phyloP scores from a whole-genome alignment of 2,329 filamentous ascomycete genomes.

The Diaporthe citrichinensis region DNA sequence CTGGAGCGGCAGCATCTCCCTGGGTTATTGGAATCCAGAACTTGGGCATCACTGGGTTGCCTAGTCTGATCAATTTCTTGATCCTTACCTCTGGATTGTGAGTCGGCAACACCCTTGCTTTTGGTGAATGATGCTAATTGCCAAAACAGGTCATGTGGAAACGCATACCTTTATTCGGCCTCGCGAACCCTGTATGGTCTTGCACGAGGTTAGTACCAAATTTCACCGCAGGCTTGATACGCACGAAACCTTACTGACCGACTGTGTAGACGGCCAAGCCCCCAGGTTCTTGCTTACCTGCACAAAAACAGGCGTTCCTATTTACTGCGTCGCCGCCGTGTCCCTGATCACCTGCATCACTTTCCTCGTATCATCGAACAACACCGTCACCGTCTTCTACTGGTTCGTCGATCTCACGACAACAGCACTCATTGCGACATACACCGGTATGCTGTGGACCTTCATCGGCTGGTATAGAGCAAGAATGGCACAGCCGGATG shows the following conservation, averaged over 20 bases:
- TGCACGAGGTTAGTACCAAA: neutral
- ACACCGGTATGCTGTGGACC: constrained; percentile 58
- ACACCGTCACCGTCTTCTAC: constrained; percentile 50
- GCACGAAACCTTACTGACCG: neutral
- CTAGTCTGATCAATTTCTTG: constrained; percentile 77
- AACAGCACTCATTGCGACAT: constrained; percentile 56
- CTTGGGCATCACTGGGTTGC: constrained; percentile 72
- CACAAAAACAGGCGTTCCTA: constrained; percentile 58
- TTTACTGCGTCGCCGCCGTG: constrained; percentile 48
- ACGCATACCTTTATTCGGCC: constrained; percentile 20
- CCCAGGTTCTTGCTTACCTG: constrained; percentile 55
- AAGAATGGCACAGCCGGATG: constrained; percentile 61
- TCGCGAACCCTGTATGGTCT: constrained; percentile 20
- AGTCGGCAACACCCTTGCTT: neutral
- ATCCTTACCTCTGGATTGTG: constrained; percentile 60
- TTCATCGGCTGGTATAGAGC: constrained; percentile 64
- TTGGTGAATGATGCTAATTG: neutral
- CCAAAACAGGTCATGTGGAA: constrained; percentile 5
- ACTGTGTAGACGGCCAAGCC: constrained; percentile 56
- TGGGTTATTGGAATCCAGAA: constrained; percentile 73
- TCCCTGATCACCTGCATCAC: constrained; percentile 50
- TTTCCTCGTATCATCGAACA: constrained; percentile 51
- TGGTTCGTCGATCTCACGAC: constrained; percentile 52
- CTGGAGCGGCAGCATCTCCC: constrained; percentile 49
- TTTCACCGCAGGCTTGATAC: neutral